These are phyloP conservation scores for Penstemon newberryi DNA, from an alignment of 257 asterid genomes.

Conservation along the genomic window DNA sequence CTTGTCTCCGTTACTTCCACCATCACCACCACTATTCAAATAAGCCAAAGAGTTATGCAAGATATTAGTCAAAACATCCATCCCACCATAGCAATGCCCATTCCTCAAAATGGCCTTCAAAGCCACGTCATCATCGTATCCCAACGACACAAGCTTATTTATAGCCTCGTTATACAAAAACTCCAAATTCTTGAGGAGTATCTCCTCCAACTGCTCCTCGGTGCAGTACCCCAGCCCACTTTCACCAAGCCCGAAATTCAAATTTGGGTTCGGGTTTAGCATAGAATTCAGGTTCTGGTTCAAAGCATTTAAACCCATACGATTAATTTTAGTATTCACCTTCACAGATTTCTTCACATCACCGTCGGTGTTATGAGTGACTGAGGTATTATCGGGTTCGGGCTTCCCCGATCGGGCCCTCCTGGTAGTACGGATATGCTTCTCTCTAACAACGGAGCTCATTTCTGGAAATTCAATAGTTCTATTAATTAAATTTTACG, in stretches of 20 bases:
- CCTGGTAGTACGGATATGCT: too few relatives aligned
- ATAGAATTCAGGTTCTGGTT: conserved; percentile 25
- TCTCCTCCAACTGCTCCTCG: conserved; percentile 71
- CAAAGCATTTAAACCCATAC: conserved; percentile 32
- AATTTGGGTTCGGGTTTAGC: conserved; percentile 25
- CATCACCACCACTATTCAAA: conserved; percentile 44
- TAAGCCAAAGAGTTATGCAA: conserved; percentile 74
- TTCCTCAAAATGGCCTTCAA: conserved; percentile 69
- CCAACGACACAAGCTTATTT: conserved; percentile 55
- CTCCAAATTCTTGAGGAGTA: conserved; percentile 64
- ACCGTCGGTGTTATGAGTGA: too few relatives aligned
- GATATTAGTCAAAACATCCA: conserved; percentile 83
- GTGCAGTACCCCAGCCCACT: conserved; percentile 67
- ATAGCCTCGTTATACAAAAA: conserved; percentile 62
- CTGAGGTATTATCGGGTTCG: too few relatives aligned
- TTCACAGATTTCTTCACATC: too few relatives aligned
- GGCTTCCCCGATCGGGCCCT: too few relatives aligned
- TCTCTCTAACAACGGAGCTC: too few relatives aligned
- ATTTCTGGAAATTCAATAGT: too few relatives aligned
- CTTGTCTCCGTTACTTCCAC: conserved; percentile 31
- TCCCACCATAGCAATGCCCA: conserved; percentile 82
- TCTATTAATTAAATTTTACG: too few relatives aligned
- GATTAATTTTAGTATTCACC: conserved; percentile 28
- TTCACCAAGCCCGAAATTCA: conserved; percentile 40
- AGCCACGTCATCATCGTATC: conserved; percentile 73